Conservation (phyloP, 768 basidiomycete species). For the Lepiota venenata region DNA sequence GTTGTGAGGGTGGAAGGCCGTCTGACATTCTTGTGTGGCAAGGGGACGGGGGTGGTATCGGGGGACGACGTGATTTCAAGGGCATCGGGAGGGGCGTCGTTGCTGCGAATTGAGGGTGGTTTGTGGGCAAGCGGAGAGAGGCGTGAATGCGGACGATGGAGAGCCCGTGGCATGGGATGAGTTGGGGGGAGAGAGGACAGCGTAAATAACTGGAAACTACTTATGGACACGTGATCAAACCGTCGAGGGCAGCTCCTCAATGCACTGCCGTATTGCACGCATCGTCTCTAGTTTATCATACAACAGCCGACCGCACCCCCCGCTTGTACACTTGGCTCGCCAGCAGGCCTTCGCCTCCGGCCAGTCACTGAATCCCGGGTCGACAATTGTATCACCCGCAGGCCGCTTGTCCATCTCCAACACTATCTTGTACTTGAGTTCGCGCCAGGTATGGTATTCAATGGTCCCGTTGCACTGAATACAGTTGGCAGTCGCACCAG, state of each 20-base stretch:
- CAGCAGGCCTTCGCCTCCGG: conserved; percentile 59
- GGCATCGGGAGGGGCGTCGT: conserved; percentile 17
- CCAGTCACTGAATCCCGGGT: conserved; percentile 50
- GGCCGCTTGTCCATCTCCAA: conserved; percentile 58
- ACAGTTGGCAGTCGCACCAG: conserved; percentile 42
- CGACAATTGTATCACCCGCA: conserved; percentile 53
- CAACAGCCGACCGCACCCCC: conserved; percentile 42
- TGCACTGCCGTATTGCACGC: conserved; percentile 49
- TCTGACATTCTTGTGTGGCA: conserved; percentile 14
- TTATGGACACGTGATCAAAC: conserved; percentile 18
- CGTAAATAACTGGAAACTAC: background rate
- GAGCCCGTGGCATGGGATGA: background rate
- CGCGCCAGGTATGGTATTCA: conserved; percentile 62
- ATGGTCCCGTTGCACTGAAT: conserved; percentile 44
- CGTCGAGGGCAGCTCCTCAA: conserved; percentile 42
- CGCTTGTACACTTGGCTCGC: conserved; percentile 48
- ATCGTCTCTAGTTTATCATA: conserved; percentile 56
- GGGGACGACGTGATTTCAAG: conserved; percentile 16
- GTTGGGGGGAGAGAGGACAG: background rate
- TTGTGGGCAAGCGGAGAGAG: conserved; percentile 5
- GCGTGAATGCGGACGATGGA: background rate
- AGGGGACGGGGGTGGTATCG: conserved; percentile 12
- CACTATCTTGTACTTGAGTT: conserved; percentile 55
- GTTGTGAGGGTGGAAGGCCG: background rate
- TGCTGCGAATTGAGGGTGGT: conserved; percentile 20